Conservation (phyloP, 257 asterid species). For the Nicotiana obtusifolia region DNA sequence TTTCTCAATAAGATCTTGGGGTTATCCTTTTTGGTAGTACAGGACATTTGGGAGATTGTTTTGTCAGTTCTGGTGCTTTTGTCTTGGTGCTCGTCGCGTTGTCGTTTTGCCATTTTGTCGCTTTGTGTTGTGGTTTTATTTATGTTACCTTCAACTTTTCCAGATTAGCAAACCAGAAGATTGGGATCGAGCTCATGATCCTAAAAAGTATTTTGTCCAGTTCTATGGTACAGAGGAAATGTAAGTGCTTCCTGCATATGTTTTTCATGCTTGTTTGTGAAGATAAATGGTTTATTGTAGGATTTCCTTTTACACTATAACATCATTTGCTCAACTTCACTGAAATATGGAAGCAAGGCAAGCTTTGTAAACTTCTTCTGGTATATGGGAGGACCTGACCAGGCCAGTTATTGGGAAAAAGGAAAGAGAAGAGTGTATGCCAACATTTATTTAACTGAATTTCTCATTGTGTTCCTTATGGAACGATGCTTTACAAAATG, state of each 20-base stretch:
- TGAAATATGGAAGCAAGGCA: neutral
- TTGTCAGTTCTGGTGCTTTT: constrained; percentile 12
- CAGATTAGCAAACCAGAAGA: constrained; percentile 86
- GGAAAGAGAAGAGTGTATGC: neutral
- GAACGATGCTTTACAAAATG: neutral
- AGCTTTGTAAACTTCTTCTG: neutral
- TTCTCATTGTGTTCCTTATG: neutral
- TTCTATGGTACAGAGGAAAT: constrained; percentile 84
- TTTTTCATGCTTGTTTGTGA: constrained; percentile 8
- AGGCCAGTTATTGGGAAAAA: neutral
- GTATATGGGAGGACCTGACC: neutral
- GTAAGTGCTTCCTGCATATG: constrained; percentile 39
- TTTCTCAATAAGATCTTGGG: neutral
- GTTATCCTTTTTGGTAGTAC: constrained; percentile 3
- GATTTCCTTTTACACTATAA: constrained; percentile 5
- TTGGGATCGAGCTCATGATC: constrained; percentile 59
- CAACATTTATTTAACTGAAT: neutral
- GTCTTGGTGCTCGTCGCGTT: constrained; percentile 3
- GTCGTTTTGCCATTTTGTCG: constrained; percentile 3
- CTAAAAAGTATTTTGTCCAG: constrained; percentile 71
- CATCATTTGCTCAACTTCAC: neutral
- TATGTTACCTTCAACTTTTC: constrained; percentile 22
- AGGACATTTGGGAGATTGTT: neutral
- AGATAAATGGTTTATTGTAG: neutral
- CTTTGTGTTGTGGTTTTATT: neutral